Conservation (phyloP, 2,329 filamentous ascomycete species). For the Xylariaceae sp. region DNA sequence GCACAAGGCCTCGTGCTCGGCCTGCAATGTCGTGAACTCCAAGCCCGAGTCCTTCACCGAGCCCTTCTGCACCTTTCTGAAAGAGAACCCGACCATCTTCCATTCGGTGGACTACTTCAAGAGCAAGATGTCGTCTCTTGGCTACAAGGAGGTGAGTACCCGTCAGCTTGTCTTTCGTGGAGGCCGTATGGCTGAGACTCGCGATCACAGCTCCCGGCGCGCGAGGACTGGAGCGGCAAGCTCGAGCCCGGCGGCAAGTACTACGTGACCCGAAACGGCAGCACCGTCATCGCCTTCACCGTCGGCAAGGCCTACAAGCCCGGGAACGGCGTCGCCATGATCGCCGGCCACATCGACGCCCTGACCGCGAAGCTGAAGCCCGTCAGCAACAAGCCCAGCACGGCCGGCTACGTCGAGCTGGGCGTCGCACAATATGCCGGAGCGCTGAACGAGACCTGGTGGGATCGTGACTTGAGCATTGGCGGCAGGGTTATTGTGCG, state of each 20-base stretch:
- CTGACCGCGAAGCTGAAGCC: constrained; percentile 90
- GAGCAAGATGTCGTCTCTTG: constrained; percentile 63
- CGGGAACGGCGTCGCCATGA: constrained; percentile 82
- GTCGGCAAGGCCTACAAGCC: constrained; percentile 76
- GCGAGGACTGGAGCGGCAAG: constrained; percentile 70
- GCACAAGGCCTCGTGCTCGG: constrained; percentile 15
- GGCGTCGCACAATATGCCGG: constrained; percentile 93
- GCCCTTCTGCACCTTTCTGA: constrained; percentile 84
- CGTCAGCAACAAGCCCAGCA: constrained; percentile 76
- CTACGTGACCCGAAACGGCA: constrained; percentile 81
- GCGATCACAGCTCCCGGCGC: constrained; percentile 60
- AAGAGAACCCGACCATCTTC: constrained; percentile 87
- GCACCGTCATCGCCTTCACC: constrained; percentile 78
- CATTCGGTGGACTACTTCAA: constrained; percentile 81
- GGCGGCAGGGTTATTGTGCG: constrained; percentile 85
- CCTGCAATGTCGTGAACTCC: constrained; percentile 16
- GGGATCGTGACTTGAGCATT: constrained; percentile 90
- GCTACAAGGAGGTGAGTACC: constrained; percentile 64
- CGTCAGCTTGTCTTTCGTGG: neutral
- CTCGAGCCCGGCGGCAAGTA: constrained; percentile 82
- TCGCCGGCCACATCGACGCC: constrained; percentile 91
- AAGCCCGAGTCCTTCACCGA: constrained; percentile 67
- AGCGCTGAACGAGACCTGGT: constrained; percentile 85
- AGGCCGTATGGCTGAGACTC: neutral
- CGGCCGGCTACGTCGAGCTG: constrained; percentile 81